Evolutionary conservation across 768 basidiomycete species (phyloP).

Genomic region (Naganishia randhawae): DNA sequence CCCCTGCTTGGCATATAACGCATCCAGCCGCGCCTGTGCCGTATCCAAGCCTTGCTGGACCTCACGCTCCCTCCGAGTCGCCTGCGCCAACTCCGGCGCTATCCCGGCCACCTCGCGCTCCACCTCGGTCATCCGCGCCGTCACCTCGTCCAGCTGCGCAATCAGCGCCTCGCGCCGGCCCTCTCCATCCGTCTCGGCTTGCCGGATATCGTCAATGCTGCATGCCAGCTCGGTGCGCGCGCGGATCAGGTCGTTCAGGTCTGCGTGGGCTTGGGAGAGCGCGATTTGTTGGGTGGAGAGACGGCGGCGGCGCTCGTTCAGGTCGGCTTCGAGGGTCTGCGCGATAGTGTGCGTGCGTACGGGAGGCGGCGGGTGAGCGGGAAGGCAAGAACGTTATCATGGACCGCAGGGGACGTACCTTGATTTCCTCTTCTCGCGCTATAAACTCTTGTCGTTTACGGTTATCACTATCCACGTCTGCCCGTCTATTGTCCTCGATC

Average conservation of each 20-base stretch:
- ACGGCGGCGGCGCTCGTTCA: constrained; percentile 66
- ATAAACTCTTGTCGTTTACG: constrained; percentile 75
- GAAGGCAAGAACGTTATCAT: too few species aligned
- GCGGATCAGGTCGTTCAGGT: constrained; percentile 80
- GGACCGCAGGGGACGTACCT: constrained; percentile 55
- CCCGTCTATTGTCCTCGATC: constrained; percentile 63
- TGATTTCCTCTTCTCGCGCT: constrained; percentile 75
- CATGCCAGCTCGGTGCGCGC: constrained; percentile 83
- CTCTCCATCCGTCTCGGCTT: constrained; percentile 63
- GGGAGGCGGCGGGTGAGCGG: not conserved
- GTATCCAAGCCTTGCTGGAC: constrained; percentile 67
- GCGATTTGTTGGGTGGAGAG: constrained; percentile 67
- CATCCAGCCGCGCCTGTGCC: constrained; percentile 64
- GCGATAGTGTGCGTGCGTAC: too few species aligned
- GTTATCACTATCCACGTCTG: constrained; percentile 81
- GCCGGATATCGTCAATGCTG: constrained; percentile 69
- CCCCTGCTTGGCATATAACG: constrained; percentile 85
- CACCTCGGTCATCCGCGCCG: constrained; percentile 62
- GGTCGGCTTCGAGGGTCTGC: constrained; percentile 69
- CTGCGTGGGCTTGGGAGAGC: constrained; percentile 71
- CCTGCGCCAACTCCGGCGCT: constrained; percentile 64
- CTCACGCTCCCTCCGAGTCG: constrained; percentile 53
- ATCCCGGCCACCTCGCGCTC: constrained; percentile 33
- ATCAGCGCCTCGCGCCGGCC: constrained; percentile 63
- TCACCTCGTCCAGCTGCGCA: constrained; percentile 62